These are phyloP conservation scores for Populus trichocarpa DNA, from an alignment of 441 rosid genomes.

Conservation along the genomic window DNA sequence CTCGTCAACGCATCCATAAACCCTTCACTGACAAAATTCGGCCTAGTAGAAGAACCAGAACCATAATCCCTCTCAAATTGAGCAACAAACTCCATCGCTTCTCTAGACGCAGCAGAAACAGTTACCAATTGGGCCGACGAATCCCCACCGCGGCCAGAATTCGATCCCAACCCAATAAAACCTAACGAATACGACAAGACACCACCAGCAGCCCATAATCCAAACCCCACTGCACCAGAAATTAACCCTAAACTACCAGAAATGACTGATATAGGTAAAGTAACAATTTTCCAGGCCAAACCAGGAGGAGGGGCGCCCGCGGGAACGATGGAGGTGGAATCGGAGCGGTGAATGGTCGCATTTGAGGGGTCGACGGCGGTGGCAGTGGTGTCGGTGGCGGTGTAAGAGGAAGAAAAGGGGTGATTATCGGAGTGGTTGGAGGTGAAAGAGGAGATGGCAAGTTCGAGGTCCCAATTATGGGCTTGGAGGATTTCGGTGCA, in stretches of 20 bases:
- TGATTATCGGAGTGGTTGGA: constrained; percentile 22
- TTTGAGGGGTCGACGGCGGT: constrained; percentile 3
- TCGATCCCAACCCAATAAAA: constrained; percentile 64
- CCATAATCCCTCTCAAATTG: constrained; percentile 82
- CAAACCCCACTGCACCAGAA: constrained; percentile 86
- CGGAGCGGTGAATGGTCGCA: not conserved
- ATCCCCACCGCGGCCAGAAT: constrained; percentile 38
- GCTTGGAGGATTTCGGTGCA: constrained; percentile 96
- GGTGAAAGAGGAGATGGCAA: constrained; percentile 86
- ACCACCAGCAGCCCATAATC: constrained; percentile 95
- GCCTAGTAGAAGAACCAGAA: constrained; percentile 39
- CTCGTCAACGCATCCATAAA: constrained; percentile 92
- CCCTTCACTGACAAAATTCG: constrained; percentile 75
- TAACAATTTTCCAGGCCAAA: constrained; percentile 74
- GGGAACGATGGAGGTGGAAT: constrained; percentile 4
- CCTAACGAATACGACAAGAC: constrained; percentile 82
- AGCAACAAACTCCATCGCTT: constrained; percentile 71
- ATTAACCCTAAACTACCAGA: constrained; percentile 83
- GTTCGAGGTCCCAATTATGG: constrained; percentile 96
- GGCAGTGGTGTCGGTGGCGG: constrained; percentile 6
- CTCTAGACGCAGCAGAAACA: constrained; percentile 65
- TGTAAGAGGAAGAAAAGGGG: not conserved
- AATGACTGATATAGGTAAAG: constrained; percentile 75
- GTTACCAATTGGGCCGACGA: constrained; percentile 51
- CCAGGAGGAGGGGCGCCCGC: constrained; percentile 41